These are phyloP conservation scores for Musa balbisiana DNA, from an alignment of 202 grass and related monocot species.

Conservation along the genomic window DNA sequence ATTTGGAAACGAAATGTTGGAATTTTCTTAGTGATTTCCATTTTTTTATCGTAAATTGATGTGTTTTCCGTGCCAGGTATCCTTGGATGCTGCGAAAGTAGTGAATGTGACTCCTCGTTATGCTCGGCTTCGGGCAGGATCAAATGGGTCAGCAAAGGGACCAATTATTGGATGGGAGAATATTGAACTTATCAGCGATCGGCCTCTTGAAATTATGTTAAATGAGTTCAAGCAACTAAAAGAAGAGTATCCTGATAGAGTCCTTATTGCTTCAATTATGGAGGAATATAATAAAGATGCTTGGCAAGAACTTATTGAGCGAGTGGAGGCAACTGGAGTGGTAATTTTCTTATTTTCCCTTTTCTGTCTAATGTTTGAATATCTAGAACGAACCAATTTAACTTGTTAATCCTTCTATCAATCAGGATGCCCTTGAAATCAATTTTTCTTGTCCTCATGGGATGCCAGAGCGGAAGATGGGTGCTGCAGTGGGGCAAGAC, in stretches of 20 bases:
- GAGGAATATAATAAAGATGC: constrained; percentile 95
- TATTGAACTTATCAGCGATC: constrained; percentile 94
- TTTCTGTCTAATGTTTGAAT: neutral
- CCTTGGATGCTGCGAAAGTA: constrained; percentile 85
- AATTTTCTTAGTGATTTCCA: neutral
- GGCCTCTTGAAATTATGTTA: constrained; percentile 85
- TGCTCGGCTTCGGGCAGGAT: constrained; percentile 63
- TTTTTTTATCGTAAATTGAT: constrained; percentile 17
- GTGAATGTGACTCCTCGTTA: constrained; percentile 95
- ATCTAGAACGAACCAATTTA: no score
- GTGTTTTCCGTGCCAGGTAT: constrained; percentile 48
- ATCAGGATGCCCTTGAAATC: constrained; percentile 90
- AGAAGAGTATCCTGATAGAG: constrained; percentile 83
- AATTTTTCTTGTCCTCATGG: constrained; percentile 99
- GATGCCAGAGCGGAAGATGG: constrained; percentile 98
- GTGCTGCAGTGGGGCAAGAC: constrained; percentile 92
- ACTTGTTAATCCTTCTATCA: neutral
- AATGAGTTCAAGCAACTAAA: constrained; percentile 91
- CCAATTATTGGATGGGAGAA: constrained; percentile 96
- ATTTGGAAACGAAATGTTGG: neutral
- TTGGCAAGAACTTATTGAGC: constrained; percentile 96
- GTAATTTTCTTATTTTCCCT: constrained; percentile 1
- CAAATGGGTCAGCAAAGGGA: constrained; percentile 70
- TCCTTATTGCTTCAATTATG: constrained; percentile 97
- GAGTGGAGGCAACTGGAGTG: constrained; percentile 71